Conservation (phyloP, 345 rosid species). For the Acer yangbiense region DNA sequence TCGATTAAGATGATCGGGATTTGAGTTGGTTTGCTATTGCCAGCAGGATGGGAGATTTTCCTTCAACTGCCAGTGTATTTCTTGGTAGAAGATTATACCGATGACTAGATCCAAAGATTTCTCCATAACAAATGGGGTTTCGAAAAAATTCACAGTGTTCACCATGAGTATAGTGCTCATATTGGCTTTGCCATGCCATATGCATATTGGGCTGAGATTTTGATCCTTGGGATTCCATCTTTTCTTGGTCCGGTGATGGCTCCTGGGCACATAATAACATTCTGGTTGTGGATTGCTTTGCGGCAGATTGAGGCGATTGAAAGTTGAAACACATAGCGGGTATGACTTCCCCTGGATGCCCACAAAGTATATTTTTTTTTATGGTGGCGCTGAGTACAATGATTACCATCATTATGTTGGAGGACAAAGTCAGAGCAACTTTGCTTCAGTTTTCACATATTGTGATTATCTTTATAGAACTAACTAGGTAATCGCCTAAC, state of each 20-base stretch:
- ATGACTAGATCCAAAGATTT: constrained; percentile 86
- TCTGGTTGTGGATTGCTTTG: constrained; percentile 89
- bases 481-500: too few relatives aligned
- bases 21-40: constrained; percentile 71
- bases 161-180: constrained; percentile 87
- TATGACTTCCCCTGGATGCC: constrained; percentile 83
- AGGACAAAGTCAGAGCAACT: too few relatives aligned
- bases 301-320: constrained; percentile 59
- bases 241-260: constrained; percentile 90
- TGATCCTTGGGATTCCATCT: constrained; percentile 90
- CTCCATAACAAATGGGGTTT: constrained; percentile 88
- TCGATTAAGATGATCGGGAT: constrained; percentile 74
- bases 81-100: constrained; percentile 78
- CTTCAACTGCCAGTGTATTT: constrained; percentile 76
- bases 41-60: constrained; percentile 67
- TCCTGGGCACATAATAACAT: constrained; percentile 93
- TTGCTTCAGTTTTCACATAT: too few relatives aligned
- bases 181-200: constrained; percentile 84
- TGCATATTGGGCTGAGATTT: constrained; percentile 89
- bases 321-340: background rate
- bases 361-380: constrained; percentile 85
- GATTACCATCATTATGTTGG: too few relatives aligned
- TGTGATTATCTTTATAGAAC: too few relatives aligned
- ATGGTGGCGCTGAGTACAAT: too few relatives aligned
- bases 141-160: constrained; percentile 83